Conservation (phyloP, 805 yeast species). For the Nakazawaea ishiwadae region DNA sequence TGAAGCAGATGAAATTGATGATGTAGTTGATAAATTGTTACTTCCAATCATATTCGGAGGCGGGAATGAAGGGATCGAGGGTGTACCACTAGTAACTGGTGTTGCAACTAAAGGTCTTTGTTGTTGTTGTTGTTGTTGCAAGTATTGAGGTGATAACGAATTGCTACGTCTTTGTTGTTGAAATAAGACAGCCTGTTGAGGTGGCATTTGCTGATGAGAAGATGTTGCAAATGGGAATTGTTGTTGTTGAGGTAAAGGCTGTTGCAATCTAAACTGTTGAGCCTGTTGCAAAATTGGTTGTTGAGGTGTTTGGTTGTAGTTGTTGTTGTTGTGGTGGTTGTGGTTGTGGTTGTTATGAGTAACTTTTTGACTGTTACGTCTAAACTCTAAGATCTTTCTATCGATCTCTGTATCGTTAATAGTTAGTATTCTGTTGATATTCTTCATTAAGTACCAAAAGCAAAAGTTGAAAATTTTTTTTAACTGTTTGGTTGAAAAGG, state of each 20-base stretch:
- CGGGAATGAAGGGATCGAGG: not conserved
- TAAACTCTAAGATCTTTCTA: conserved; percentile 7
- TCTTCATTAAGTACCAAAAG: not conserved
- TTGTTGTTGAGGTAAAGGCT: conserved; percentile 10
- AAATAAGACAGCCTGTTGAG: not conserved
- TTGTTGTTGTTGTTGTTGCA: conserved; percentile 6
- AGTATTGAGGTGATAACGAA: conserved; percentile 10
- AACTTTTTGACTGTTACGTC: not conserved
- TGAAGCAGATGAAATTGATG: conserved; percentile 11
- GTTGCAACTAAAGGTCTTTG: conserved; percentile 3
- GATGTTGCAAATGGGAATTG: too few species aligned
- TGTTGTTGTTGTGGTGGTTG: conserved; percentile 9
- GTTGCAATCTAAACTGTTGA: conserved; percentile 4
- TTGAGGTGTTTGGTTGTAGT: not conserved
- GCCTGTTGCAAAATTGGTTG: conserved; percentile 1
- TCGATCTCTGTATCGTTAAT: conserved; percentile 5
- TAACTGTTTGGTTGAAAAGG: too few species aligned
- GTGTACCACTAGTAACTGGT: not conserved
- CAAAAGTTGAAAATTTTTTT: not conserved
- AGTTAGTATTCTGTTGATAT: not conserved
- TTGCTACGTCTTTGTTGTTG: conserved; percentile 7
- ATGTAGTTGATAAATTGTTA: conserved; percentile 6
- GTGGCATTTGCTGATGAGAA: too few species aligned
- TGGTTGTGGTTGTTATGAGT: not conserved
- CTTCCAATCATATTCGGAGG: not conserved